phyloP scores from a whole-genome alignment of 345 rosid genomes.

The Kandelia obovata region DNA sequence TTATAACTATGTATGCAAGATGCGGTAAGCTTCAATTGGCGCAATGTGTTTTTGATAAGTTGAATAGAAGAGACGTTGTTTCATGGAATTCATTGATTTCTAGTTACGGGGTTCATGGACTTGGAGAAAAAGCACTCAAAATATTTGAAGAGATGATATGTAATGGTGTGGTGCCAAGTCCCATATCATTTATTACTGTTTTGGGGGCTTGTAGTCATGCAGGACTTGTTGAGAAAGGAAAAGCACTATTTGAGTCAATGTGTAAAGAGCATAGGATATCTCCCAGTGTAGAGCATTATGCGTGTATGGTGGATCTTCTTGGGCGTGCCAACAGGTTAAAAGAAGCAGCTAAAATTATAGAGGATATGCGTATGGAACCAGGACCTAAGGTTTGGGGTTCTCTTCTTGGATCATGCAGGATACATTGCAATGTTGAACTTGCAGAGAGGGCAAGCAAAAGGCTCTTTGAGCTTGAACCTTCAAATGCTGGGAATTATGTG shows the following conservation, averaged over 20 bases:
- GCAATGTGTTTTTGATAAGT: constrained; percentile 19
- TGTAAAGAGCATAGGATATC: constrained; percentile 5
- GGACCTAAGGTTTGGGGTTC: constrained; percentile 35
- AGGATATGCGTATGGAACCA: constrained; percentile 27
- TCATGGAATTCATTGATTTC: constrained; percentile 34
- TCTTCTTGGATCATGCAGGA: constrained; percentile 32
- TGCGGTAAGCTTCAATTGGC: constrained; percentile 27
- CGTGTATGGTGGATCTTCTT: constrained; percentile 59
- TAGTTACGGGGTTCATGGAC: constrained; percentile 29
- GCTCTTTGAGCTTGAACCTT: constrained; percentile 33
- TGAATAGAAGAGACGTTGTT: constrained; percentile 24
- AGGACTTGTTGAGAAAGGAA: constrained; percentile 29
- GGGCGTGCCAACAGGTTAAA: constrained; percentile 29
- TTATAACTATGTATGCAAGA: constrained; percentile 28
- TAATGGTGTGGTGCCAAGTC: constrained; percentile 17
- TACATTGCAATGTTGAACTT: constrained; percentile 24
- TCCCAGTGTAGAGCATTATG: constrained; percentile 64
- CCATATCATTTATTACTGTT: constrained; percentile 23
- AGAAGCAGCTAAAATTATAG: constrained; percentile 26
- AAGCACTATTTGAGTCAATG: constrained; percentile 25
- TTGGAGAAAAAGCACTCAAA: constrained; percentile 26
- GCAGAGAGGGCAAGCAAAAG: constrained; percentile 29
- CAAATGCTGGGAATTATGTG: constrained; percentile 33
- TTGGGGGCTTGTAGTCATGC: constrained; percentile 33
- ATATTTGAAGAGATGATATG: constrained; percentile 24